A percentile compares a stretch with the other conserved stretches of the same genome.
These are phyloP conservation scores for Cladobotryum mycophilum DNA, from an alignment of 2,329 filamentous ascomycete genomes.

Conservation along the genomic window DNA sequence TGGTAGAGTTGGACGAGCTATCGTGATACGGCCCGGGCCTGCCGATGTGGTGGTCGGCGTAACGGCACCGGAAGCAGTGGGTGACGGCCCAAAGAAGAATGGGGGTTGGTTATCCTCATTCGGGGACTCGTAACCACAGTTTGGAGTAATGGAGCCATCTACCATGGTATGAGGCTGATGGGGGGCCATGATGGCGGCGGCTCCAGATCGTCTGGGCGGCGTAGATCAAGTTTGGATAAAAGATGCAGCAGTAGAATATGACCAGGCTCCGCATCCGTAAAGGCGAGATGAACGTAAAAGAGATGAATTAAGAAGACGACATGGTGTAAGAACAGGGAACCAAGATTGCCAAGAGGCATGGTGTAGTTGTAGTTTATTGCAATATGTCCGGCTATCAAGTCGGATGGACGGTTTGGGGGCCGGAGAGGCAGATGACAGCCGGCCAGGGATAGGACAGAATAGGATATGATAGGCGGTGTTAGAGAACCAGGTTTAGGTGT, in stretches of 20 bases:
- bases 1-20: neutral
- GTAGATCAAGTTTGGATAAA: conserved; percentile 40
- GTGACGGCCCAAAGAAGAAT: conserved; percentile 21
- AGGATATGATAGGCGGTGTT: too few species aligned
- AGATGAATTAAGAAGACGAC: conserved; percentile 49
- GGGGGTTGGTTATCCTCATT: conserved; percentile 26
- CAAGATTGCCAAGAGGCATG: conserved; percentile 48
- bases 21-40: neutral
- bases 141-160: conserved; percentile 1
- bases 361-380: neutral
- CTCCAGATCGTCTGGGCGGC: conserved; percentile 42
- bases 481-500: too few species aligned
- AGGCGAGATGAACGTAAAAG: conserved; percentile 46
- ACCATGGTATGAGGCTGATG: conserved; percentile 12
- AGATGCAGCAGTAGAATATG: conserved; percentile 42
- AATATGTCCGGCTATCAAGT: neutral
- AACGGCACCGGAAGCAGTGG: conserved; percentile 6
- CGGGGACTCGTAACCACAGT: conserved; percentile 33
- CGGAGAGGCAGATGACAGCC: too few species aligned
- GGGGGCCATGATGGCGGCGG: conserved; percentile 32
- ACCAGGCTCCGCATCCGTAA: conserved; percentile 43
- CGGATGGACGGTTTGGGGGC: too few species aligned
- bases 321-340: conserved; percentile 44
- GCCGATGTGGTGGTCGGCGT: conserved; percentile 4
- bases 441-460: too few species aligned